phyloP scores from a whole-genome alignment of 2,329 filamentous ascomycete genomes.

The Xylariaceae sp. region DNA sequence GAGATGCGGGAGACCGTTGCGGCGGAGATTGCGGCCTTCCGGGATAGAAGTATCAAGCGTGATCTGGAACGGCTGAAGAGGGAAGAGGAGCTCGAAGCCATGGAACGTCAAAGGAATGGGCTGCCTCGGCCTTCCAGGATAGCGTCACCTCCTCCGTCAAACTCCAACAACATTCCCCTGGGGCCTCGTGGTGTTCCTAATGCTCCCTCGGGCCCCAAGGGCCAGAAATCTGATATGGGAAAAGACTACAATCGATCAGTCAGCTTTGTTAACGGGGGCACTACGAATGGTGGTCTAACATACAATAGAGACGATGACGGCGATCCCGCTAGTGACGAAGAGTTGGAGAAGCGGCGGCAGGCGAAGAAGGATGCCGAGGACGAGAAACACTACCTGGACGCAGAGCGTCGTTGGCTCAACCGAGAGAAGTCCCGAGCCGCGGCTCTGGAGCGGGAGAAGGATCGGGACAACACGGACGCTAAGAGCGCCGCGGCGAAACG shows the following conservation, averaged over 20 bases:
- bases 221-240: slow-evolving; percentile 43
- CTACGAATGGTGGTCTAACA: slow-evolving; percentile 50
- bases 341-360: slow-evolving; percentile 66
- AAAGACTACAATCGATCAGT: slow-evolving; percentile 52
- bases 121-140: slow-evolving; percentile 57
- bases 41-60: slow-evolving; percentile 80
- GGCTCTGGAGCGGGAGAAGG: slow-evolving; percentile 77
- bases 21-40: slow-evolving; percentile 87
- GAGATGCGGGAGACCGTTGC: slow-evolving; percentile 96
- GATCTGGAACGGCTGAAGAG: slow-evolving; percentile 80
- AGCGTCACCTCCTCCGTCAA: slow-evolving; percentile 60
- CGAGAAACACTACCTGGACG: slow-evolving; percentile 75
- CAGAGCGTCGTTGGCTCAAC: slow-evolving; percentile 85
- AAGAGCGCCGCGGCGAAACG: slow-evolving; percentile 55
- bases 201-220: slow-evolving; percentile 60
- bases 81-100: slow-evolving; percentile 88
- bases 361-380: slow-evolving; percentile 67
- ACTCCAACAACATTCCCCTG: slow-evolving; percentile 65
- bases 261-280: slow-evolving; percentile 73
- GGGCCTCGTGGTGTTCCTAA: slow-evolving; percentile 66
- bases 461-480: slow-evolving; percentile 69
- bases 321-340: slow-evolving; percentile 78
- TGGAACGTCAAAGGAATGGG: slow-evolving; percentile 69
- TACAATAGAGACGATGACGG: slow-evolving; percentile 73
- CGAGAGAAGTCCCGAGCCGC: slow-evolving; percentile 77